Conservation (phyloP, 2,329 filamentous ascomycete species). For the Ploettnerulaceae sp. region DNA sequence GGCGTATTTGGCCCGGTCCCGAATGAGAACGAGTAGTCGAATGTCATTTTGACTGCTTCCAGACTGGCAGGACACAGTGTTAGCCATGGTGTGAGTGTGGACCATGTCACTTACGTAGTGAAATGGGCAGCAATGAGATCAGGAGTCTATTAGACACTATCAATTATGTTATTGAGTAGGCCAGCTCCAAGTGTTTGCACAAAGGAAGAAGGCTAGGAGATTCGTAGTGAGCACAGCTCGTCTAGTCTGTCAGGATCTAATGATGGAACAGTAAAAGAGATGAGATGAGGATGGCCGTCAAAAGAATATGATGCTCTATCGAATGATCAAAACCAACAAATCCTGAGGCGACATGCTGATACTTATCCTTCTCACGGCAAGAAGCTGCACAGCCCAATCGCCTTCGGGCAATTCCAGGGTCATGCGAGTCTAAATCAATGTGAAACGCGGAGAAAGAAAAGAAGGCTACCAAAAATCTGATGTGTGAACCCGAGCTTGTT, state of each 20-base stretch:
- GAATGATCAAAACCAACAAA: conserved; percentile 31
- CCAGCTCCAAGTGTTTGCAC: conserved; percentile 29
- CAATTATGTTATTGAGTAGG: conserved; percentile 28
- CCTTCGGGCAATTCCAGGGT: conserved; percentile 21
- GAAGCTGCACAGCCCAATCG: conserved; percentile 29
- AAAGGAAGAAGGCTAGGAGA: conserved; percentile 28
- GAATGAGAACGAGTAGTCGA: conserved; percentile 55
- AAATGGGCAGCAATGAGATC: conserved; percentile 5
- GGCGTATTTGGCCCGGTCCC: conserved; percentile 42
- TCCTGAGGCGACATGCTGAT: conserved; percentile 23
- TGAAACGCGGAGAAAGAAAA: conserved; percentile 31
- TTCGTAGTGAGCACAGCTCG: conserved; percentile 32
- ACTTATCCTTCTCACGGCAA: conserved; percentile 30
- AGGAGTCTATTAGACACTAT: conserved; percentile 30
- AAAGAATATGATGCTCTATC: conserved; percentile 23
- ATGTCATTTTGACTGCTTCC: conserved; percentile 54
- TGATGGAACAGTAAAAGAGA: conserved; percentile 19
- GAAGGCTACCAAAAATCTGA: conserved; percentile 13
- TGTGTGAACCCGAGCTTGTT: conserved; percentile 25
- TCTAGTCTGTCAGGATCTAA: conserved; percentile 23
- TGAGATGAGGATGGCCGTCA: conserved; percentile 2
- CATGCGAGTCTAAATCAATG: conserved; percentile 16
- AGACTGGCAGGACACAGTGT: conserved; percentile 41
- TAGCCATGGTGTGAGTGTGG: conserved; percentile 9
- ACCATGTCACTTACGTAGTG: conserved; percentile 22